phyloP scores from a whole-genome alignment of 768 basidiomycete species.

The Suillus bovinus region DNA sequence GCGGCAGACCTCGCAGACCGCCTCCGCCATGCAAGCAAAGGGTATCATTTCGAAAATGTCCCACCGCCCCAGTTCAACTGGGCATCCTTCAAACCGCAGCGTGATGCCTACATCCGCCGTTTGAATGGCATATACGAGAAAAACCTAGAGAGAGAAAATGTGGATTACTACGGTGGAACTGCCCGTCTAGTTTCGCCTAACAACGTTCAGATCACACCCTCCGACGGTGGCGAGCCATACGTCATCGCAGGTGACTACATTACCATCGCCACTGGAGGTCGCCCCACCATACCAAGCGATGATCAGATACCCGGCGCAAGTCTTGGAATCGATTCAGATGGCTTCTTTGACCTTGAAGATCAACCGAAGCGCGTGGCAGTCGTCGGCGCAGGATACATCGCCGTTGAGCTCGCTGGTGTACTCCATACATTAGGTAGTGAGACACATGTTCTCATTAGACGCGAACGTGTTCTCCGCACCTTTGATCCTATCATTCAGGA shows the following conservation, averaged over 20 bases:
- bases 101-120: conserved; percentile 91
- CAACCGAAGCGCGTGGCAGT: conserved; percentile 94
- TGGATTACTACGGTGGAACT: conserved; percentile 83
- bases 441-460: conserved; percentile 89
- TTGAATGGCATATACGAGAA: conserved; percentile 90
- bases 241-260: conserved; percentile 75
- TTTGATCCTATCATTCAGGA: conserved; percentile 91
- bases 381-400: conserved; percentile 97
- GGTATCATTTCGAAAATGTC: conserved; percentile 69
- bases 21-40: conserved; percentile 69
- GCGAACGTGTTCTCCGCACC: conserved; percentile 86
- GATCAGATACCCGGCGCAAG: conserved; percentile 85
- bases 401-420: conserved; percentile 94
- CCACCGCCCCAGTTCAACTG: conserved; percentile 75
- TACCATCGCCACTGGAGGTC: conserved; percentile 84
- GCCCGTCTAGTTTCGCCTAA: conserved; percentile 71
- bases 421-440: conserved; percentile 89
- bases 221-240: conserved; percentile 67
- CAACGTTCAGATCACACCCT: conserved; percentile 69
- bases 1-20: conserved; percentile 89
- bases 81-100: conserved; percentile 87
- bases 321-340: conserved; percentile 90
- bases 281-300: conserved; percentile 77
- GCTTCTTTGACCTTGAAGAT: conserved; percentile 89
- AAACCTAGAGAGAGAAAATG: conserved; percentile 85